These are phyloP conservation scores for Kwoniella dendrophila DNA, from an alignment of 768 basidiomycete genomes.

Conservation along the genomic window DNA sequence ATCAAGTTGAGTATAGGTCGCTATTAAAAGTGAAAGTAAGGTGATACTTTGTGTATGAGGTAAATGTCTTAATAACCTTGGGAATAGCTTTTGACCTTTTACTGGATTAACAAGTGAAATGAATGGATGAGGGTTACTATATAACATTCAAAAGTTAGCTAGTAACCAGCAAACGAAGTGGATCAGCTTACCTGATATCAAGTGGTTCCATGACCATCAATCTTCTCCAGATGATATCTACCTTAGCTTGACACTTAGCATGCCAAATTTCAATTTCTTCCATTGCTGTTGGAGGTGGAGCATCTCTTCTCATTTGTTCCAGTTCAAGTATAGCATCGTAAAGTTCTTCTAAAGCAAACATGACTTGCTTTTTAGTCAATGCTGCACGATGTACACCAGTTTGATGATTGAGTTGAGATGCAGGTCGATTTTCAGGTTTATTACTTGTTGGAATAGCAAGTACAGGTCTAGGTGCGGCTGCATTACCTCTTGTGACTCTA, in stretches of 20 bases:
- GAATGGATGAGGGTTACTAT: slow-evolving; percentile 92
- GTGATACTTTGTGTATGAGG: slow-evolving; percentile 77
- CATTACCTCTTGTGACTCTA: slow-evolving; percentile 89
- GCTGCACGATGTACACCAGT: slow-evolving; percentile 45
- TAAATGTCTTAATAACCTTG: slow-evolving; percentile 83
- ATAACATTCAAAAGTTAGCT: not conserved
- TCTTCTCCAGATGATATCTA: slow-evolving; percentile 76
- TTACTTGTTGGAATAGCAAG: slow-evolving; percentile 73
- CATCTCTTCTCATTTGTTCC: slow-evolving; percentile 80
- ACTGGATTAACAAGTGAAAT: slow-evolving; percentile 81
- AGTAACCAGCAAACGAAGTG: not conserved
- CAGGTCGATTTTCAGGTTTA: slow-evolving; percentile 52
- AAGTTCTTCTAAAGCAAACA: slow-evolving; percentile 76
- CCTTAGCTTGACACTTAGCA: slow-evolving; percentile 49
- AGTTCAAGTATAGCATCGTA: slow-evolving; percentile 82
- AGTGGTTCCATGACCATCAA: slow-evolving; percentile 85
- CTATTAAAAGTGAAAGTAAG: slow-evolving; percentile 84
- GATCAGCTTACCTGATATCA: slow-evolving; percentile 73
- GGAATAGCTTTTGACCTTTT: slow-evolving; percentile 91
- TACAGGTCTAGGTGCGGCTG: slow-evolving; percentile 93
- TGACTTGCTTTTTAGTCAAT: slow-evolving; percentile 75
- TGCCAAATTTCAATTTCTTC: slow-evolving; percentile 48
- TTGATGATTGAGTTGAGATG: slow-evolving; percentile 44
- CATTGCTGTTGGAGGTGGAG: slow-evolving; percentile 61
- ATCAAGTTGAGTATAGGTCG: slow-evolving; percentile 91